These are phyloP conservation scores for Leccinellum luteum DNA, from an alignment of 768 basidiomycete species.

Conservation along the genomic window DNA sequence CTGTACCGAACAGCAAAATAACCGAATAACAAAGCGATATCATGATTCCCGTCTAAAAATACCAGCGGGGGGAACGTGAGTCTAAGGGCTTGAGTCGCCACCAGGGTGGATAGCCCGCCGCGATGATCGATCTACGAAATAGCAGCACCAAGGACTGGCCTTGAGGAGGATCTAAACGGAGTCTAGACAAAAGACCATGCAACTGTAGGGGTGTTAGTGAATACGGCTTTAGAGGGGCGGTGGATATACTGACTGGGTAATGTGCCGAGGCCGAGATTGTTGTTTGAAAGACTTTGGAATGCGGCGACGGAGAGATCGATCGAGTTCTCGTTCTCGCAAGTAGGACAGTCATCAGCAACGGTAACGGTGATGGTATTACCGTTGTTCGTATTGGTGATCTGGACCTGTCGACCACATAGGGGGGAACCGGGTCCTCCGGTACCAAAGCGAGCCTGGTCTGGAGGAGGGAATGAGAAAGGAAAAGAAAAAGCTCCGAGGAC, in stretches of 20 bases:
- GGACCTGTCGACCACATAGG: constrained; percentile 65
- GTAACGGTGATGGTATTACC: constrained; percentile 54
- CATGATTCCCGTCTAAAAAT: background rate
- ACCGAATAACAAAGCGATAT: background rate
- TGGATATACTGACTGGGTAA: constrained; percentile 49
- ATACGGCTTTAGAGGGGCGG: background rate
- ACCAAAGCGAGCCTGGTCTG: constrained; percentile 55
- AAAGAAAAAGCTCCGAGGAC: constrained; percentile 12
- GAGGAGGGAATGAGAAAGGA: constrained; percentile 3
- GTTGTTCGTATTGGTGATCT: constrained; percentile 59
- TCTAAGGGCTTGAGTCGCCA: constrained; percentile 32
- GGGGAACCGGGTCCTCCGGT: constrained; percentile 42
- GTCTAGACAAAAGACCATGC: constrained; percentile 25
- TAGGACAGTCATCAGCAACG: constrained; percentile 81
- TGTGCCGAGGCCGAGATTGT: constrained; percentile 43
- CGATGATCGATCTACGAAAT: background rate
- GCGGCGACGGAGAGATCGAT: constrained; percentile 74
- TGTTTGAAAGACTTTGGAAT: constrained; percentile 54
- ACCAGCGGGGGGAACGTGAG: constrained; percentile 1
- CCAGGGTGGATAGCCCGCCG: constrained; percentile 39
- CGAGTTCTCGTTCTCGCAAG: constrained; percentile 61
- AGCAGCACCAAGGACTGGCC: constrained; percentile 29
- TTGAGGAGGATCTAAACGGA: constrained; percentile 4
- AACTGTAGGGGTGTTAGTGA: constrained; percentile 22
- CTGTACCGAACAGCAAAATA: constrained; percentile 20